A percentile compares a stretch with the other conserved stretches of the same genome.
Conservation (phyloP, 1,284 basidiomycete species). For the Sporisorium scitamineum region DNA sequence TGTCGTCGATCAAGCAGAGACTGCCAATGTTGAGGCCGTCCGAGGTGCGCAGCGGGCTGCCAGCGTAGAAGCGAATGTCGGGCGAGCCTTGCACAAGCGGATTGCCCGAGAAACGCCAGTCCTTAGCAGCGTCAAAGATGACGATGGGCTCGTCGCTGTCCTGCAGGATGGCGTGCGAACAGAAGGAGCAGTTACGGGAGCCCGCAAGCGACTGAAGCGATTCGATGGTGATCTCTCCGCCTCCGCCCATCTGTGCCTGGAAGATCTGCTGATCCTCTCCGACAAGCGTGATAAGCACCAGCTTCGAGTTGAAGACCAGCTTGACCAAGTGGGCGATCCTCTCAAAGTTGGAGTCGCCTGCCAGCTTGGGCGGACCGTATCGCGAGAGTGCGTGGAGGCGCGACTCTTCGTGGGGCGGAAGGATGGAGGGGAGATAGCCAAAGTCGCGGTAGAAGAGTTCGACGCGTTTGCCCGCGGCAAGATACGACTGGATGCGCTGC, state of each 20-base stretch:
- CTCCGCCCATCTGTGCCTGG: slow-evolving; percentile 81
- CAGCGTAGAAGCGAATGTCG: slow-evolving; percentile 87
- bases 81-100: slow-evolving; percentile 80
- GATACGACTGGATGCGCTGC: slow-evolving; percentile 53
- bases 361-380: slow-evolving; percentile 68
- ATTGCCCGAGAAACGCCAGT: slow-evolving; percentile 89
- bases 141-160: slow-evolving; percentile 89
- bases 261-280: slow-evolving; percentile 87
- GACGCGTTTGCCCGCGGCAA: slow-evolving; percentile 53
- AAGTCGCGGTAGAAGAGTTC: slow-evolving; percentile 60
- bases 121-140: slow-evolving; percentile 80
- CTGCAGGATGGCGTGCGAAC: slow-evolving; percentile 84
- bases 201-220: slow-evolving; percentile 66
- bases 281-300: slow-evolving; percentile 83
- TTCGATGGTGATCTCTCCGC: slow-evolving; percentile 30
- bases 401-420: slow-evolving; percentile 58
- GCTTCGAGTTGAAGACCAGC: slow-evolving; percentile 89
- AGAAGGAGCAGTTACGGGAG: slow-evolving; percentile 79
- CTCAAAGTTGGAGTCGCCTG: slow-evolving; percentile 88
- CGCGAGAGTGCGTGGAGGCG: slow-evolving; percentile 58
- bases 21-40: slow-evolving; percentile 92
- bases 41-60: slow-evolving; percentile 85
- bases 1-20: slow-evolving; percentile 86
- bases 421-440: slow-evolving; percentile 61
- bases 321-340: slow-evolving; percentile 88